Base-by-base conservation (phyloP, 140 eudicot species). In the Stevia rebaudiana region DNA sequence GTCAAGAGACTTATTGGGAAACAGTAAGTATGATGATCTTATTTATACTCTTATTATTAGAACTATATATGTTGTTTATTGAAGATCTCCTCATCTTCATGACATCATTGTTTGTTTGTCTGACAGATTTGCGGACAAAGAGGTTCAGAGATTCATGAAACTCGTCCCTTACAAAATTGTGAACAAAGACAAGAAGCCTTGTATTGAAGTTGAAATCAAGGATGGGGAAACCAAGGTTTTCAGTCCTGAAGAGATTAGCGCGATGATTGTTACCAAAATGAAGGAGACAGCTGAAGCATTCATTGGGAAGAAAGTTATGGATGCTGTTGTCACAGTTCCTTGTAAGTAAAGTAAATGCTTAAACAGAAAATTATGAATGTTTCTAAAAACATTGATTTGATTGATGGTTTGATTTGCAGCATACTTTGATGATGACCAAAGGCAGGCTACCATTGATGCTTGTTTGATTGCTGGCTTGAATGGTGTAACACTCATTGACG, bases 1-100 rank as follows among this genome's bases (percentile, higher is more conserved):
- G 95, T 86, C 31, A 83, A 86, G 79, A 78, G 95, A 71, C 90
- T 86, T 44, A 86, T 86, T 35, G 95, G 95, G 23, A 76, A 90
- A 69, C 78, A 81, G 95, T 86, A 83, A 35, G 41, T 36, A 36
- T 36, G 41, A 36, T 4, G 2, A 4, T 33, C 37, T 33, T 36
- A 36, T 0, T 36, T 36, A 2, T 4, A 28, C 2, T 36, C 1
- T 36, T 6, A 0, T 2, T 36, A 5, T 6, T 36, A 4, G 41
- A 1, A 36, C 8, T 35, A 35, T 4, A 4, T 8, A 36, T 36
- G 41, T 36, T 36, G 41, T 36, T 36, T 5, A 35, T 3, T 28
- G 2, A 28, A 28, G 33, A 28, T 4, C 33, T 28, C 2, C 2
- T 1, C 2, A 28, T 28, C 2, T 1, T 28, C 33, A 28, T 28